phyloP scores from a whole-genome alignment of 441 rosid species.

The Erodium trifolium region DNA sequence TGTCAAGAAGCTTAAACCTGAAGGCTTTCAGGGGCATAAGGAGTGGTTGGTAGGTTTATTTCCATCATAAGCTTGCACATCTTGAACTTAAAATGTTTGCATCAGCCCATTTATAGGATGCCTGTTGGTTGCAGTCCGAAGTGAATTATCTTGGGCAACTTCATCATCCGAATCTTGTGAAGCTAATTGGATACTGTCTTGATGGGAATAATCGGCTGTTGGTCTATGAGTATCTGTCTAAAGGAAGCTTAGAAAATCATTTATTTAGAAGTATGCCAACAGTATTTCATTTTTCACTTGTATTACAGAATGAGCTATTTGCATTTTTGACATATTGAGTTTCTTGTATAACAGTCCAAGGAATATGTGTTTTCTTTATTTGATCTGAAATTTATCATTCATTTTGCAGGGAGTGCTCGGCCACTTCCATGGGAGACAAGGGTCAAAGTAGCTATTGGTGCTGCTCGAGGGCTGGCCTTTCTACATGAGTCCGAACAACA shows the following conservation, averaged over 20 bases:
- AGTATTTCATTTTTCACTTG: background rate
- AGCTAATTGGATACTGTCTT: conserved; percentile 48
- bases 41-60: conserved; percentile 40
- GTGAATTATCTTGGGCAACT: conserved; percentile 48
- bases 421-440: conserved; percentile 63
- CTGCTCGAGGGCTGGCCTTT: conserved; percentile 69
- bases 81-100: background rate
- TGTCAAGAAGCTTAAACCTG: conserved; percentile 44
- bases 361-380: background rate
- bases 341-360: background rate
- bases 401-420: conserved; percentile 46
- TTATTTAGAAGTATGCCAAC: conserved; percentile 40
- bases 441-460: conserved; percentile 52
- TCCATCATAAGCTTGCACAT: background rate
- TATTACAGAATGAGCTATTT: background rate
- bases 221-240: conserved; percentile 52
- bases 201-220: conserved; percentile 42
- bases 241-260: conserved; percentile 62
- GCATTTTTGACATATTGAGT: background rate
- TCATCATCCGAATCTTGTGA: conserved; percentile 52
- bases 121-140: conserved; percentile 31
- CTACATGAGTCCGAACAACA: conserved; percentile 60
- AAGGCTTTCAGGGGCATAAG: conserved; percentile 20
- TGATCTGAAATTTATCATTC: conserved; percentile 1
- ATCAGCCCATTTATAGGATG: background rate